phyloP scores from a whole-genome alignment of 371 early-diverging fungal genomes.

The Vairimorpha necatrix region DNA sequence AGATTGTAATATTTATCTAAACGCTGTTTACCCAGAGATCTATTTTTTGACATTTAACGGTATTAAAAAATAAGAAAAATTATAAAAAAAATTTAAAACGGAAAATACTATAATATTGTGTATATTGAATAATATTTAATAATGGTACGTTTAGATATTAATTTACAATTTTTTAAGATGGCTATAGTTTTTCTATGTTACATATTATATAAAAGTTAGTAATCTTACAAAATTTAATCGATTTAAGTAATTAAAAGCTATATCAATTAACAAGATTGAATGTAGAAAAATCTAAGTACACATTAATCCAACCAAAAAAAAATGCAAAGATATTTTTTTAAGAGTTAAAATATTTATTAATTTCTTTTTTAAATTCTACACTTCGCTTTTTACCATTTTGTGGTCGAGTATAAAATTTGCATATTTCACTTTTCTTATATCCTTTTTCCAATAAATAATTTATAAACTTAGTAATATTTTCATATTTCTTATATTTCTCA shows the following conservation, averaged over 20 bases:
- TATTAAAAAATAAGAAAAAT: conserved; percentile 23
- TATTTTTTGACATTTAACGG: conserved; percentile 51
- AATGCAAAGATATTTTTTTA: too few relatives aligned
- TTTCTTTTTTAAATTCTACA: conserved; percentile 42
- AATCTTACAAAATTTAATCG: too few relatives aligned
- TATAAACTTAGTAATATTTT: conserved; percentile 22
- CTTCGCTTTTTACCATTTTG: conserved; percentile 33
- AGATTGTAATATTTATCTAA: conserved; percentile 99
- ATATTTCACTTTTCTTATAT: conserved; percentile 35
- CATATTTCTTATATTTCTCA: conserved; percentile 30
- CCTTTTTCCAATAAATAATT: conserved; percentile 19
- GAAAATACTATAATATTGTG: neutral
- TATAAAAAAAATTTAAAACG: neutral
- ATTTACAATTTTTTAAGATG: too few relatives aligned
- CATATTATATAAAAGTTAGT: too few relatives aligned
- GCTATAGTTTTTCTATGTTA: too few relatives aligned
- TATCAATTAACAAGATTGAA: too few relatives aligned
- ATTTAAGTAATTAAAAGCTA: too few relatives aligned
- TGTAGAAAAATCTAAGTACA: too few relatives aligned
- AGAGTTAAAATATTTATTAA: conserved; percentile 37
- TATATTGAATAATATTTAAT: neutral
- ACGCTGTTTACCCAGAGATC: conserved; percentile 71
- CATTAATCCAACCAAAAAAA: too few relatives aligned
- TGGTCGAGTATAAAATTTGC: conserved; percentile 40
- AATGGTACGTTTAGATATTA: too few relatives aligned